phyloP scores from a whole-genome alignment of 2,329 filamentous ascomycete species.

The Chaetomiaceae sp. region DNA sequence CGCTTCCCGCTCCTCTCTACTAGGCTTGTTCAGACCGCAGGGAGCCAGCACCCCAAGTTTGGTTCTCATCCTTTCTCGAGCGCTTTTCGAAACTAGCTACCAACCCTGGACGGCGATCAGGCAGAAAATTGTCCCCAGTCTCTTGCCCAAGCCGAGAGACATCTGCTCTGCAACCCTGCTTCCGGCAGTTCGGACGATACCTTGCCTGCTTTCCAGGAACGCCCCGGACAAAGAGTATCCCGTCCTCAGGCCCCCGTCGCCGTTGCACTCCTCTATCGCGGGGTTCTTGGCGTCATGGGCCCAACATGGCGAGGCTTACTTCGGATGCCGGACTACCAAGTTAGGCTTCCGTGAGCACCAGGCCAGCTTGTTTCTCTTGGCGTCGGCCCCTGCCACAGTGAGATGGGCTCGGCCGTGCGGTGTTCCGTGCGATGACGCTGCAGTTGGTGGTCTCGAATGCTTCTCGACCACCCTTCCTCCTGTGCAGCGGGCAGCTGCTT shows the following conservation, averaged over 20 bases:
- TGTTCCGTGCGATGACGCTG: slow-evolving; percentile 25
- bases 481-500: slow-evolving; percentile 3
- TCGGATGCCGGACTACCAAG: neutral
- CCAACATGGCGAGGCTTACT: neutral
- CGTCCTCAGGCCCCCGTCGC: slow-evolving; percentile 1
- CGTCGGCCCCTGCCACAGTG: slow-evolving; percentile 10
- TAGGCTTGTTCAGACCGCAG: too few species aligned
- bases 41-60: too few species aligned
- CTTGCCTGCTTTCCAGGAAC: neutral
- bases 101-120: slow-evolving; percentile 27
- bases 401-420: slow-evolving; percentile 20
- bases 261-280: neutral
- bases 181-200: slow-evolving; percentile 13
- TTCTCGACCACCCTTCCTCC: slow-evolving; percentile 14
- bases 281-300: neutral
- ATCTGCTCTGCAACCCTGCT: neutral
- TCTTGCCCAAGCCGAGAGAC: neutral
- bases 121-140: slow-evolving; percentile 14
- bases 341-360: neutral
- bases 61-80: neutral
- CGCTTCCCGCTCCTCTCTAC: too few species aligned
- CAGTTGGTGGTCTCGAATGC: slow-evolving; percentile 19
- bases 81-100: slow-evolving; percentile 24
- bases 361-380: slow-evolving; percentile 18
- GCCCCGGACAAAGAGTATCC: slow-evolving; percentile 11